Evolutionary conservation across 2,329 filamentous ascomycete genomes (phyloP), one percentile per base, ranked within the genome.

Genomic region (Pyrenochaeta sp.): DNA sequence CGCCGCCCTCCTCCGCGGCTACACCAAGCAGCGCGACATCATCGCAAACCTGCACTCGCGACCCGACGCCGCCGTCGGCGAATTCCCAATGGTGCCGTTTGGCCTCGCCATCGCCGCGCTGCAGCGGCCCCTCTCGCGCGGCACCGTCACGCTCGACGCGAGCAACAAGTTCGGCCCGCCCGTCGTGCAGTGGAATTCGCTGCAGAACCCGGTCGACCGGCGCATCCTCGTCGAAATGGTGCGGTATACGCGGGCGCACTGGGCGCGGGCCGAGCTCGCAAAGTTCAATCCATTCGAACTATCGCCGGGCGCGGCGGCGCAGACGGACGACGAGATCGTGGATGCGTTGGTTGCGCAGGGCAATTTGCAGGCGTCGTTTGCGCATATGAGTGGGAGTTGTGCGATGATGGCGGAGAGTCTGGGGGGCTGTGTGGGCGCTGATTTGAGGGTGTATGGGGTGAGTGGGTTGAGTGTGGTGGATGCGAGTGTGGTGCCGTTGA

Each of bases 81-180:
- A 72, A 30, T 63, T 64, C 27, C 61, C 53, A 27, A 69, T 61
- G 47, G 48, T 42, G 7, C 51, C 63, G 3, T 61, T 59, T 15
- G 56, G 60, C 6, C 53, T 58, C 6, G 56, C 60, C 6, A 55
- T 58, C 13, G 51, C 48, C 17, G 48, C 55, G 0, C 35, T 61
- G 19, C 55, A 63, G 28, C 59, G 60, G 5, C 56, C 63, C 0
- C 44, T 65, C 13, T 63, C 60, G 1, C 69, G 72, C 27, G 73
- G 72, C 15, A 69, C 67, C 11, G 61, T 74, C 37, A 67, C 61
- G 3, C 54, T 74, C 35, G 60, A 73, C 45, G 63, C 67, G 1
- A 58, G 59, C 7, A 59, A 73, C 44, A 69, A 68, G 3, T 46
- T 53, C 11, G 58, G 52, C 3, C 51, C 45, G 2, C 71, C 71